phyloP scores from a whole-genome alignment of 2,329 filamentous ascomycete genomes.

The Penicillium sp. region DNA sequence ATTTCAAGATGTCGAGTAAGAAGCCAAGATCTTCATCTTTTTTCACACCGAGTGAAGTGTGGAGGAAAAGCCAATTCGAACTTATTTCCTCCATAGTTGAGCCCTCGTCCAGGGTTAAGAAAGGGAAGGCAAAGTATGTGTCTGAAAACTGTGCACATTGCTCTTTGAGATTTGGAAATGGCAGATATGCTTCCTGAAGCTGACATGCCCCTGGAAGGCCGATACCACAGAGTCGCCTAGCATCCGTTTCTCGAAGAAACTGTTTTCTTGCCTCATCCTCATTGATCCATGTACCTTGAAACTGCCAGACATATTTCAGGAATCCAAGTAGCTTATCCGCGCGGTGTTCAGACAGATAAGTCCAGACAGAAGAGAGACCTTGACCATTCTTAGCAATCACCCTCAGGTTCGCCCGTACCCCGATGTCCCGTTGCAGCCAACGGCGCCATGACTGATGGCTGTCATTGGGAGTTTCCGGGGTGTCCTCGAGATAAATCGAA shows the following conservation, averaged over 20 bases:
- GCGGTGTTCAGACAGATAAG: slow-evolving; percentile 1
- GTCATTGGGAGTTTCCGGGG: neutral
- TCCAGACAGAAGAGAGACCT: neutral
- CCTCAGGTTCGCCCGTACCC: neutral
- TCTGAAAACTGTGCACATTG: neutral
- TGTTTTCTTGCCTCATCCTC: neutral
- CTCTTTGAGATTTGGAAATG: neutral
- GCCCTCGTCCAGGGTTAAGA: neutral
- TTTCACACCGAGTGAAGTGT: slow-evolving; percentile 1
- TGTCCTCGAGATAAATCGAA: slow-evolving; percentile 3
- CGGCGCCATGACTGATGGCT: no score
- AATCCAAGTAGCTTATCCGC: slow-evolving; percentile 6
- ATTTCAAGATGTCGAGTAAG: slow-evolving; percentile 7
- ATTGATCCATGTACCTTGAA: slow-evolving; percentile 1
- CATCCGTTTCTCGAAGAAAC: no score
- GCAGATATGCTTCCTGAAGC: neutral
- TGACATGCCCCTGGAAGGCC: no score
- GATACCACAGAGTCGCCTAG: no score
- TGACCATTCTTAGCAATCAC: neutral
- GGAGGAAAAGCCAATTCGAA: slow-evolving; percentile 7
- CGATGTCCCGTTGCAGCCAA: no score
- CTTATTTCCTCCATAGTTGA: slow-evolving; percentile 1
- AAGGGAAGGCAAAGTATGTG: neutral
- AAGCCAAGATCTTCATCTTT: slow-evolving; percentile 6
- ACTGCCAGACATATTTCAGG: slow-evolving; percentile 2